A percentile compares a stretch with the other conserved stretches of the same genome.
Conservation (phyloP, 306 rosid genomes). For the Dalbergia oliveri region DNA sequence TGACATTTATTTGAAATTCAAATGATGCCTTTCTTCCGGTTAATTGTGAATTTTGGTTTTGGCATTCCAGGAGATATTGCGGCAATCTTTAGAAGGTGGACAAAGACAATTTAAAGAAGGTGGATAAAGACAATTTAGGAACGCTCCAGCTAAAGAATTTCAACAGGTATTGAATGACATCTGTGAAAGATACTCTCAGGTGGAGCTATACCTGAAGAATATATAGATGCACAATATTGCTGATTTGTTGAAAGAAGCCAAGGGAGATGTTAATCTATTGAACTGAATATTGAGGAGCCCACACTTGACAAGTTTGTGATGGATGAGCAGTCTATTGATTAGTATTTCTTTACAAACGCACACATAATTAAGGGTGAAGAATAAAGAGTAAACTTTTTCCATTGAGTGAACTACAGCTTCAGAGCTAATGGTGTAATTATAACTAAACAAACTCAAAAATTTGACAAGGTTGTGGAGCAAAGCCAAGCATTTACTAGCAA, state of each 20-base stretch:
- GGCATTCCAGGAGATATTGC: constrained; percentile 78
- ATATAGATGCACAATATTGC: constrained; percentile 68
- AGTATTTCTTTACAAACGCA: no score
- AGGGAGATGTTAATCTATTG: constrained; percentile 66
- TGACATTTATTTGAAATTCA: constrained; percentile 32
- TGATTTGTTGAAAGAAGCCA: constrained; percentile 77
- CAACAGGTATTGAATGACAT: constrained; percentile 78
- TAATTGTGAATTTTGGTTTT: constrained; percentile 30
- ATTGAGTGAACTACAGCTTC: neutral
- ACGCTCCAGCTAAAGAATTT: constrained; percentile 79
- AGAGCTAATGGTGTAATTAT: neutral
- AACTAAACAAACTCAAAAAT: neutral
- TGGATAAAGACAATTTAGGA: constrained; percentile 92
- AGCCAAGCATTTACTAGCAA: neutral
- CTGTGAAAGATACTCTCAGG: constrained; percentile 93
- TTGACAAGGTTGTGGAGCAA: neutral
- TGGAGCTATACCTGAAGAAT: constrained; percentile 82
- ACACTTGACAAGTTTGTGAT: neutral
- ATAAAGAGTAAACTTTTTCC: neutral
- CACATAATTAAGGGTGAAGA: neutral
- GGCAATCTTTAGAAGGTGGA: constrained; percentile 86
- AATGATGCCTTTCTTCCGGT: constrained; percentile 22
- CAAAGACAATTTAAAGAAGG: constrained; percentile 83
- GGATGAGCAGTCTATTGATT: no score
- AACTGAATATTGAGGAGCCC: constrained; percentile 78